Conservation (phyloP, 2,329 filamentous ascomycete genomes). For the Ophiostoma montium region DNA sequence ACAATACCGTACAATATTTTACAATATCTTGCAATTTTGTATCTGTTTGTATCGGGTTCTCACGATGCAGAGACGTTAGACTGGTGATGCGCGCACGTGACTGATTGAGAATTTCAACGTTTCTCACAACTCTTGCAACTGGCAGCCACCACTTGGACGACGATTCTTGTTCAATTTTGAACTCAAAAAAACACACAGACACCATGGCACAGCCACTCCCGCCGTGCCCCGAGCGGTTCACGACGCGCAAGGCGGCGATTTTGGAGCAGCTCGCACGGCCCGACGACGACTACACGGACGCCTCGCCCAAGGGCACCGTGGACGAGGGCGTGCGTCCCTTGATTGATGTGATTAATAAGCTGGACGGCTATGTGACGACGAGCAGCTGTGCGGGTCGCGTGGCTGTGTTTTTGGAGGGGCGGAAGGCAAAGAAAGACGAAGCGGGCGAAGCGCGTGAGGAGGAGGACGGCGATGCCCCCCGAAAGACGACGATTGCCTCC, state of each 20-base stretch:
- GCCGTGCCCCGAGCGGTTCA: conserved; percentile 10
- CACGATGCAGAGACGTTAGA: too few species aligned
- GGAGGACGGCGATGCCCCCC: conserved; percentile 11
- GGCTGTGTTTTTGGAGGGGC: conserved; percentile 77
- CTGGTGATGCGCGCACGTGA: too few species aligned
- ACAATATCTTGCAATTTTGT: too few species aligned
- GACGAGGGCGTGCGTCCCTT: conserved; percentile 65
- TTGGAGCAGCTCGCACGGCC: conserved; percentile 55
- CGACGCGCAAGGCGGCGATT: conserved; percentile 54
- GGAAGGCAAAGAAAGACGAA: conserved; percentile 22
- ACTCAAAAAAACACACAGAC: background rate
- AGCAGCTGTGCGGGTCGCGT: conserved; percentile 84
- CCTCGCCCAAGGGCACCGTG: conserved; percentile 78
- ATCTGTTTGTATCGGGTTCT: too few species aligned
- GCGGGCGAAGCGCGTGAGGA: background rate
- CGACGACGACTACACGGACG: conserved; percentile 59
- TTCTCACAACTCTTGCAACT: too few species aligned
- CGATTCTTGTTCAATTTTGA: too few species aligned
- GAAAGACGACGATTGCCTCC: conserved; percentile 30
- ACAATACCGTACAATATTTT: too few species aligned
- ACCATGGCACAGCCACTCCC: conserved; percentile 6
- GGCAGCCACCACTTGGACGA: too few species aligned
- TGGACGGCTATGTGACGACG: conserved; percentile 71
- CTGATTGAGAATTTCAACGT: too few species aligned
- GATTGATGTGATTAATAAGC: conserved; percentile 62